These are phyloP conservation scores for Sarocladiaceae sp. DNA, from an alignment of 2,329 filamentous ascomycete genomes.

Conservation along the genomic window DNA sequence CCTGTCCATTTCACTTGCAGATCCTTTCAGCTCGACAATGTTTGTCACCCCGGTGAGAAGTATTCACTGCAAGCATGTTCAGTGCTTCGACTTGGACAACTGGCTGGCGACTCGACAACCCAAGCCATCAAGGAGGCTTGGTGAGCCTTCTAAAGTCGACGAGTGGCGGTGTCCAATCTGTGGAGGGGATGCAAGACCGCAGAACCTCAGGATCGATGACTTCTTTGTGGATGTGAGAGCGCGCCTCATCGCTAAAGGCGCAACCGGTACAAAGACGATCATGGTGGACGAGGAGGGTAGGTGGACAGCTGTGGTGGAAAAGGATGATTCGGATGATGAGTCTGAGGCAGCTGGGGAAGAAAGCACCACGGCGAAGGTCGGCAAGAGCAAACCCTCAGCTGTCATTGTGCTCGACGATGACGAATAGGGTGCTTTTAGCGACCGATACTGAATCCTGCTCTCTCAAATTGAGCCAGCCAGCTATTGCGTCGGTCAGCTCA, in stretches of 20 bases:
- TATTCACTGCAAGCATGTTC: constrained; percentile 62
- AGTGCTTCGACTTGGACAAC: constrained; percentile 84
- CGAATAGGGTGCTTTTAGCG: background rate
- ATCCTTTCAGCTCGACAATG: constrained; percentile 59
- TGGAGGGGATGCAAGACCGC: constrained; percentile 67
- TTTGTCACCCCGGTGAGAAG: constrained; percentile 70
- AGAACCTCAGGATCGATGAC: constrained; percentile 62
- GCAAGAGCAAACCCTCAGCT: background rate
- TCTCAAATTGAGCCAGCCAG: too few relatives aligned
- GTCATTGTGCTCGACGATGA: constrained; percentile 7
- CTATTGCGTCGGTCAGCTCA: too few relatives aligned
- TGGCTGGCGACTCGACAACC: constrained; percentile 64
- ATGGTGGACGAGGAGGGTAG: constrained; percentile 22
- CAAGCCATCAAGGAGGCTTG: constrained; percentile 25
- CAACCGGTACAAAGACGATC: constrained; percentile 23
- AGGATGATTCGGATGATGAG: constrained; percentile 21
- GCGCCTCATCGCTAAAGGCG: constrained; percentile 32
- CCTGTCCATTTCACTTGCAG: constrained; percentile 53
- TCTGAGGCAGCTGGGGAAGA: constrained; percentile 6
- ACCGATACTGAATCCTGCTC: too few relatives aligned
- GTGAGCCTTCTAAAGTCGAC: constrained; percentile 55
- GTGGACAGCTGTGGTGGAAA: constrained; percentile 26
- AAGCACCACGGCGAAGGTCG: background rate
- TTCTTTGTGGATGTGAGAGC: constrained; percentile 61
- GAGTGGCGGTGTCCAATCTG: constrained; percentile 88